Conservation (phyloP, 106 monocot species). For the Allium fistulosum region DNA sequence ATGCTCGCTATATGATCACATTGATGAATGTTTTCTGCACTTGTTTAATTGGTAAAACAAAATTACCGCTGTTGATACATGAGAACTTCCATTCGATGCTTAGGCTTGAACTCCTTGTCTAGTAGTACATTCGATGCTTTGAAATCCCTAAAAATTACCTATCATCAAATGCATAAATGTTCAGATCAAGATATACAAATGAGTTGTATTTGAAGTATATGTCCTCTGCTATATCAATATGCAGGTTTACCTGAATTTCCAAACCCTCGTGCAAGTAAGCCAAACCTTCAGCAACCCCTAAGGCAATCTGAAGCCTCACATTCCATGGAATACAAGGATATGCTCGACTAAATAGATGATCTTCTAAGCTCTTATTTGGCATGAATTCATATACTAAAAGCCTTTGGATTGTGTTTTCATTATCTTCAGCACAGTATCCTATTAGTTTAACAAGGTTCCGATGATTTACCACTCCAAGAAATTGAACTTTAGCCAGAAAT, state of each 20-base stretch:
- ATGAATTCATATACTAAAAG: conserved; percentile 21
- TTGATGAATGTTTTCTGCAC: not conserved
- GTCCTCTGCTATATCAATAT: too few relatives aligned
- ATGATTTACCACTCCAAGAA: conserved; percentile 20
- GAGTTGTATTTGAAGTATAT: too few relatives aligned
- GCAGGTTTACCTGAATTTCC: conserved; percentile 17
- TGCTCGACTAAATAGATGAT: conserved; percentile 19
- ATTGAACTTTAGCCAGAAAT: conserved; percentile 22
- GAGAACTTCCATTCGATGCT: conserved; percentile 13
- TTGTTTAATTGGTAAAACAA: not conserved
- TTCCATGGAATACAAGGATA: conserved; percentile 21
- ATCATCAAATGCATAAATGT: too few relatives aligned
- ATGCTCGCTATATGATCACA: not conserved
- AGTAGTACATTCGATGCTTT: conserved; percentile 23
- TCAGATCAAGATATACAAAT: too few relatives aligned
- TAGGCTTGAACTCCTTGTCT: conserved; percentile 21
- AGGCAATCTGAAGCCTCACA: conserved; percentile 17
- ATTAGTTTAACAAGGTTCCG: conserved; percentile 22
- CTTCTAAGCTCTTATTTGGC: conserved; percentile 21
- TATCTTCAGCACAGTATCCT: conserved; percentile 21
- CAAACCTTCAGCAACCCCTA: conserved; percentile 24
- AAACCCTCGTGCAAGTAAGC: conserved; percentile 24
- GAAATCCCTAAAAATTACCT: conserved; percentile 21
- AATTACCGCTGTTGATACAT: conserved; percentile 24
- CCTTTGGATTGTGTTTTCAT: conserved; percentile 13